A percentile compares a stretch with the other conserved stretches of the same genome.
phyloP scores from a whole-genome alignment of 208 protist species.

The Novymonas esmeraldas region DNA sequence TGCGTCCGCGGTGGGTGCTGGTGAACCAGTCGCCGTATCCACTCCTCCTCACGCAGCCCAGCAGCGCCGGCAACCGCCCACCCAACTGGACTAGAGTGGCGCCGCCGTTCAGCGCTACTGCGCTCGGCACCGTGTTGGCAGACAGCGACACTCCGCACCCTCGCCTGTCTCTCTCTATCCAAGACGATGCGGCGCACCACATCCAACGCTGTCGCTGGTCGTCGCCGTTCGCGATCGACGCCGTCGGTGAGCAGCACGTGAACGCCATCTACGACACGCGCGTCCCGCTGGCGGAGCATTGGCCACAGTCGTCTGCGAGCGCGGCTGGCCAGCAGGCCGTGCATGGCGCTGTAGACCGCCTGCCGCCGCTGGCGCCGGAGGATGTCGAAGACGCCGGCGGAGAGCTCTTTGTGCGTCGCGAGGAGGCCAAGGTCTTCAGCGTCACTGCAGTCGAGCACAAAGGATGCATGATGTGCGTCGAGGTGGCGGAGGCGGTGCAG shows the following conservation, averaged over 20 bases:
- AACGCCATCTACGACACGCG: slow-evolving; percentile 52
- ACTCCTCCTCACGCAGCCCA: slow-evolving; percentile 27
- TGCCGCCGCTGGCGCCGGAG: slow-evolving; percentile 49
- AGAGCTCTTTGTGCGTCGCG: slow-evolving; percentile 41
- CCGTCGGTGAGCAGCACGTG: slow-evolving; percentile 46
- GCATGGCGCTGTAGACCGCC: slow-evolving; percentile 6
- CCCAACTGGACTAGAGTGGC: neutral
- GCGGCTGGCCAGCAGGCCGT: neutral
- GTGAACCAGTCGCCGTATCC: slow-evolving; percentile 54
- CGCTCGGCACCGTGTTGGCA: slow-evolving; percentile 1
- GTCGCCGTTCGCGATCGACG: slow-evolving; percentile 45
- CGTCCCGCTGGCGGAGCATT: slow-evolving; percentile 41
- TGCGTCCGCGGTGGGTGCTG: slow-evolving; percentile 74
- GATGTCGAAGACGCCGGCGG: slow-evolving; percentile 42
- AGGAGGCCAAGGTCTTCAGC: slow-evolving; percentile 53
- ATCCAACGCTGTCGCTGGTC: slow-evolving; percentile 48
- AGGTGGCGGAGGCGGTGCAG: slow-evolving; percentile 43
- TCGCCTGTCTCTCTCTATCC: slow-evolving; percentile 12
- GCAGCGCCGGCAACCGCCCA: neutral
- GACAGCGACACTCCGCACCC: slow-evolving; percentile 13
- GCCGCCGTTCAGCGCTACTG: slow-evolving; percentile 5
- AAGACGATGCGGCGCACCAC: slow-evolving; percentile 19
- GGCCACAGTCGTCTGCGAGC: slow-evolving; percentile 30
- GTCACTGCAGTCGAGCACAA: slow-evolving; percentile 32
- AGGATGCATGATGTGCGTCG: slow-evolving; percentile 58